phyloP scores from a whole-genome alignment of 805 yeast genomes.

The Sugiyamaella chiloensis region DNA sequence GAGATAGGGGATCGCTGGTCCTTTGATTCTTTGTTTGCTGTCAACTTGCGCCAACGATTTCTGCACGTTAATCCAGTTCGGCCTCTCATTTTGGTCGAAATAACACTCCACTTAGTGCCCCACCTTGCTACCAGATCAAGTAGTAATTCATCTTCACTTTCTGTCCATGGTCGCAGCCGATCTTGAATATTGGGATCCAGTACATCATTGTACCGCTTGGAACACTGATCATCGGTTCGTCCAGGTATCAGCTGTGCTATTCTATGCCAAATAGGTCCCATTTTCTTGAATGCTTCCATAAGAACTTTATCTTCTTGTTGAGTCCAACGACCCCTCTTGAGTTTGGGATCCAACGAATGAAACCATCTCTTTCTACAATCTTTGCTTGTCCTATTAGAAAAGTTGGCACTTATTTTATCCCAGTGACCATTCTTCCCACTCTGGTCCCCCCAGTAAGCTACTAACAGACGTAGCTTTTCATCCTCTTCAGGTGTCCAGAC shows the following conservation, averaged over 20 bases:
- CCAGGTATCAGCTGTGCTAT: conserved; percentile 75
- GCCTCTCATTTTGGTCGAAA: conserved; percentile 65
- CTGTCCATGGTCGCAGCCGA: conserved; percentile 73
- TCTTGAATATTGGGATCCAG: conserved; percentile 77
- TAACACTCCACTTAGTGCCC: conserved; percentile 89
- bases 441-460: conserved; percentile 43
- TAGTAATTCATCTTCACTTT: conserved; percentile 69
- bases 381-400: conserved; percentile 56
- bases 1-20: conserved; percentile 35
- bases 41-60: conserved; percentile 87
- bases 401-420: conserved; percentile 37
- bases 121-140: conserved; percentile 63
- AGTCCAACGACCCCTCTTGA: conserved; percentile 87
- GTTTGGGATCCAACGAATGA: conserved; percentile 75
- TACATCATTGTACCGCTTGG: conserved; percentile 85
- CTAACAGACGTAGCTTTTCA: conserved; percentile 42
- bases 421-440: conserved; percentile 44
- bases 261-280: conserved; percentile 84
- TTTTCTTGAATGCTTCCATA: conserved; percentile 56
- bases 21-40: conserved; percentile 28
- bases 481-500: conserved; percentile 78
- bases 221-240: conserved; percentile 92
- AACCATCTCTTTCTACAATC: conserved; percentile 89
- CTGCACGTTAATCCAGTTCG: conserved; percentile 88
- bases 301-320: conserved; percentile 69